Evolutionary conservation across 352 stramenopile species (phyloP).

Genomic region (Globisporangium paroecandrum): DNA sequence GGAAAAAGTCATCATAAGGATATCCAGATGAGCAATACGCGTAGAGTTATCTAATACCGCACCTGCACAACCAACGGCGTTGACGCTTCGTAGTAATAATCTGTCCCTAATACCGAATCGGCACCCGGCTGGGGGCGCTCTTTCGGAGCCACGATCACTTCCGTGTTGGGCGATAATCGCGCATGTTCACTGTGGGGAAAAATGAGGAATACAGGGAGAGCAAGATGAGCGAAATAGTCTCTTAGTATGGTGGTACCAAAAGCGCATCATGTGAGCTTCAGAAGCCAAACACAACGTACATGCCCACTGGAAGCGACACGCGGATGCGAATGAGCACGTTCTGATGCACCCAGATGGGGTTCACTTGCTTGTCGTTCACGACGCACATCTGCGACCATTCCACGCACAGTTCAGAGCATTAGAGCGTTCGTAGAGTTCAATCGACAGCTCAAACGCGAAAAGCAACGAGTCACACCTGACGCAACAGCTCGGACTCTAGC

Average conservation of each 20-base stretch:
- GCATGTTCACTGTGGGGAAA: slow-evolving; percentile 49
- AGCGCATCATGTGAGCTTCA: background rate
- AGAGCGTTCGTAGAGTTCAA: background rate
- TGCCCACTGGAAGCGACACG: slow-evolving; percentile 51
- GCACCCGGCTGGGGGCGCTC: slow-evolving; percentile 35
- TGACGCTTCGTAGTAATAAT: slow-evolving; percentile 65
- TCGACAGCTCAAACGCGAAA: background rate
- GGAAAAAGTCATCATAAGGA: background rate
- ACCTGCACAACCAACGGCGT: slow-evolving; percentile 49
- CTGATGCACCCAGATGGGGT: slow-evolving; percentile 78
- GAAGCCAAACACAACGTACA: slow-evolving; percentile 34
- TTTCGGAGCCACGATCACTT: slow-evolving; percentile 78
- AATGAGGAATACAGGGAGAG: background rate
- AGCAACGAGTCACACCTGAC: slow-evolving; percentile 48
- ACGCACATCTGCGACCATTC: slow-evolving; percentile 64
- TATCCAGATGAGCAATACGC: background rate
- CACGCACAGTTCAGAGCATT: background rate
- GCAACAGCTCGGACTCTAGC: slow-evolving; percentile 79
- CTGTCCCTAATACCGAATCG: slow-evolving; percentile 31
- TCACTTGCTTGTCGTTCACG: slow-evolving; percentile 84
- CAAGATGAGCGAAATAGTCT: background rate
- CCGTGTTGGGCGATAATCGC: slow-evolving; percentile 60
- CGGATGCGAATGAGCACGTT: slow-evolving; percentile 72
- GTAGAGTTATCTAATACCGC: background rate
- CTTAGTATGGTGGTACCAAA: background rate